Evolutionary conservation across 306 rosid genomes (phyloP).

Genomic region (Vigna unguiculata): DNA sequence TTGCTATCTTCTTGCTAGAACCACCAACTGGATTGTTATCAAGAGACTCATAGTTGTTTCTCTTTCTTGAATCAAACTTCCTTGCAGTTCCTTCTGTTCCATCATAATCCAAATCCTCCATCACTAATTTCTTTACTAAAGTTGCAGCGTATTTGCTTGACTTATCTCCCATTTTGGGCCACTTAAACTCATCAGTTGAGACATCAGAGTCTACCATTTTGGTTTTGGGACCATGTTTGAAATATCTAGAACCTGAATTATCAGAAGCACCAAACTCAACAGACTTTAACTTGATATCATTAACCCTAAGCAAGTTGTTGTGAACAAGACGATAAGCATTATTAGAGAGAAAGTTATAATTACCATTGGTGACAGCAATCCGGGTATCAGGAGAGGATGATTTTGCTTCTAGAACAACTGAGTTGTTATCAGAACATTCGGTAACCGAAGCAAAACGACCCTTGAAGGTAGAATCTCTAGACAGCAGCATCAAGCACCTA

Average conservation of each 20-base stretch:
- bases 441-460: slow-evolving; percentile 53
- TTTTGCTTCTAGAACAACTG: slow-evolving; percentile 65
- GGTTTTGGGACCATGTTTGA: slow-evolving; percentile 53
- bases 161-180: slow-evolving; percentile 48
- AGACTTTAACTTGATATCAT: slow-evolving; percentile 52
- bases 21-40: slow-evolving; percentile 43
- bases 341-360: slow-evolving; percentile 31
- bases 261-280: slow-evolving; percentile 51
- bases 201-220: slow-evolving; percentile 59
- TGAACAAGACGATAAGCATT: slow-evolving; percentile 25
- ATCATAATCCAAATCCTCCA: slow-evolving; percentile 5
- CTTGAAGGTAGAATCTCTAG: slow-evolving; percentile 60
- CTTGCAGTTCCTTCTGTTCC: slow-evolving; percentile 4
- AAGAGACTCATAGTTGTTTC: slow-evolving; percentile 46
- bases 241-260: slow-evolving; percentile 63
- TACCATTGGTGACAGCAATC: slow-evolving; percentile 41
- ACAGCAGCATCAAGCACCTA: slow-evolving; percentile 73
- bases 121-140: slow-evolving; percentile 49
- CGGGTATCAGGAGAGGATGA: slow-evolving; percentile 47
- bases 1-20: slow-evolving; percentile 44
- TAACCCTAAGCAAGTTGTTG: slow-evolving; percentile 44
- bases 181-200: slow-evolving; percentile 56
- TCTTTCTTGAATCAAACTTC: slow-evolving; percentile 13
- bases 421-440: slow-evolving; percentile 69
- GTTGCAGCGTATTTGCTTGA: slow-evolving; percentile 47